These are phyloP conservation scores for Coniferiporia sulphurascens DNA, from an alignment of 1,284 basidiomycete species.

Conservation along the genomic window DNA sequence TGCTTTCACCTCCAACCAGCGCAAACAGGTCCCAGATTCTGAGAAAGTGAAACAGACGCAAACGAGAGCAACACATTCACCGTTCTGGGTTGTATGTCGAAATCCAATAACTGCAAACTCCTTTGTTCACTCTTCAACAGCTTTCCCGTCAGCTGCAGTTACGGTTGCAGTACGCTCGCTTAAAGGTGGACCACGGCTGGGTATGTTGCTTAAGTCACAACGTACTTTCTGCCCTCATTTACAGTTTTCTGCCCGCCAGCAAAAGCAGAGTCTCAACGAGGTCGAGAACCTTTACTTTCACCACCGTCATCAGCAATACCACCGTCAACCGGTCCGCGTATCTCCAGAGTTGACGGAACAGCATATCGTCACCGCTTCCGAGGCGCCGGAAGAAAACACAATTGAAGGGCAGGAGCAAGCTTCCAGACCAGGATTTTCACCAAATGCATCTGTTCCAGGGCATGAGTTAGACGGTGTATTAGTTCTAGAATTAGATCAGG, in stretches of 20 bases:
- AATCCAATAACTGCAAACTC: not conserved
- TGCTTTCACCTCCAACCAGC: not conserved
- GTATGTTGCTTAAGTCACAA: slow-evolving; percentile 38
- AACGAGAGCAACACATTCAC: not conserved
- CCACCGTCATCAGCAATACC: slow-evolving; percentile 41
- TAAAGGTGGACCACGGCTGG: slow-evolving; percentile 80
- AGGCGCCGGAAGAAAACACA: too few species aligned
- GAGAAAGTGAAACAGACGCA: not conserved
- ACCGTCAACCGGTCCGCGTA: too few species aligned
- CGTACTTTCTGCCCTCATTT: not conserved
- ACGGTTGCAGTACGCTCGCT: slow-evolving; percentile 67
- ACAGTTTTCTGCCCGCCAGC: slow-evolving; percentile 34
- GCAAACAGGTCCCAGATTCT: not conserved
- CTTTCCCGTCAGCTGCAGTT: slow-evolving; percentile 69
- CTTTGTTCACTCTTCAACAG: slow-evolving; percentile 32
- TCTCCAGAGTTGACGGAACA: too few species aligned
- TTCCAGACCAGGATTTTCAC: too few species aligned
- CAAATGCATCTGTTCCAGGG: too few species aligned
- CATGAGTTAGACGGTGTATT: too few species aligned
- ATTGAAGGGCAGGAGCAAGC: too few species aligned
- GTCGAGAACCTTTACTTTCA: slow-evolving; percentile 77
- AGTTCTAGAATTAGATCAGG: too few species aligned
- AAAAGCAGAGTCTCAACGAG: slow-evolving; percentile 70
- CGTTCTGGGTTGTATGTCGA: not conserved
- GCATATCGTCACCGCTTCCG: too few species aligned